Evolutionary conservation across 1,284 basidiomycete genomes (phyloP), one percentile per base, ranked within the genome.

Genomic region (Sporisorium exsertum): DNA sequence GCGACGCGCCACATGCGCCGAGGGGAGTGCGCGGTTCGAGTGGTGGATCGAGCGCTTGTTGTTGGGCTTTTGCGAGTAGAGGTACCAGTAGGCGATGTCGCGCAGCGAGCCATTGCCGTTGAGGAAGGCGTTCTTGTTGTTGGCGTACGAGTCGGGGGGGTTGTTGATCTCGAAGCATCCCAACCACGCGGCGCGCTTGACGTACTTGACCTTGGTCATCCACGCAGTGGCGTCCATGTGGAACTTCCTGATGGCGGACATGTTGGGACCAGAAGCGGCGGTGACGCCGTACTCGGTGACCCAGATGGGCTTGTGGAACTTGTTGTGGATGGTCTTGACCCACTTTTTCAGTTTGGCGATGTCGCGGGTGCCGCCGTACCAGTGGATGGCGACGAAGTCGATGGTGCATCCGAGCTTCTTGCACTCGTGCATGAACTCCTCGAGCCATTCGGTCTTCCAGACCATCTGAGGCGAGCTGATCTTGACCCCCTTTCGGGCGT

Each of bases 201-300:
- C 78, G 61, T 83, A 84, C 35, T 62, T 59, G 56, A 64, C 57
- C 26, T 35, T 52, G 27, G 57, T 54, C 68, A 84, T 73, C 73
- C 77, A 84, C 18, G 63, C 24, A 27, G 77, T 79, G 54, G 79
- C 78, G 29, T 83, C 63, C 52, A 60, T 58, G 60, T 79, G 72
- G 76, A 83, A 84, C 45, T 73, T 51, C 53, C 62, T 74, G 46
- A 84, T 78, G 27, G 79, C 62, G 12, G 45, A 35, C 58, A 77
- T 69, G 46, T 70, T 73, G 37, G 77, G 58, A 55, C 76, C 70
- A 8, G 81, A 81, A 9, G 61, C 66, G 37, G 64, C 37, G 27
- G 82, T 84, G 57, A 84, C 52, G 58, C 83, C 84, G 72, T 78
- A 83, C 77, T 85, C 84, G 53, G 82, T 83, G 53, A 85, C 58